Conservation (phyloP, 768 basidiomycete species). For the Tulasnella sp. region DNA sequence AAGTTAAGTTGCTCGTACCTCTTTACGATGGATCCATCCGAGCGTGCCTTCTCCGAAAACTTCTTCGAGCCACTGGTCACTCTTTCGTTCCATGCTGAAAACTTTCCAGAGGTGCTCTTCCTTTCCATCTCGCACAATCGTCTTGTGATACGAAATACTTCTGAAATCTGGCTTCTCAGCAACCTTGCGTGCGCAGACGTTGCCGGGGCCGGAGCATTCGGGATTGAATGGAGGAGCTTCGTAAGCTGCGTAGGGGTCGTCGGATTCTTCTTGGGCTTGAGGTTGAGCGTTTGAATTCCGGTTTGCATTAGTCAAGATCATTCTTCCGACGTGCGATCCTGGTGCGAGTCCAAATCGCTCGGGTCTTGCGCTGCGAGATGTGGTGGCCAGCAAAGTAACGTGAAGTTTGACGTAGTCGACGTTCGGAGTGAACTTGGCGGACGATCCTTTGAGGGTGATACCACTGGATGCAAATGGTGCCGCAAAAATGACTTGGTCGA, state of each 20-base stretch:
- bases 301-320: slow-evolving; percentile 73
- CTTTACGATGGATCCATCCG: slow-evolving; percentile 82
- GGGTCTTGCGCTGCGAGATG: slow-evolving; percentile 60
- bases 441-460: slow-evolving; percentile 51
- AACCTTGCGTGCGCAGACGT: slow-evolving; percentile 46
- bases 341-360: slow-evolving; percentile 67
- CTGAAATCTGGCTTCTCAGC: slow-evolving; percentile 78
- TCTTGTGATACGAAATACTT: slow-evolving; percentile 74
- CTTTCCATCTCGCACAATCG: slow-evolving; percentile 48
- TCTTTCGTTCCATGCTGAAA: slow-evolving; percentile 68
- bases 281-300: slow-evolving; percentile 45
- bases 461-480: slow-evolving; percentile 77
- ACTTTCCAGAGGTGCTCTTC: slow-evolving; percentile 81
- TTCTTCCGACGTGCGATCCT: slow-evolving; percentile 55
- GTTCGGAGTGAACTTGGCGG: slow-evolving; percentile 46
- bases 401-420: slow-evolving; percentile 77
- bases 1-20: slow-evolving; percentile 49
- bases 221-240: slow-evolving; percentile 4
- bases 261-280: not conserved
- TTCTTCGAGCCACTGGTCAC: slow-evolving; percentile 68
- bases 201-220: not conserved
- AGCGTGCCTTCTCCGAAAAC: slow-evolving; percentile 66
- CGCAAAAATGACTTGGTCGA: slow-evolving; percentile 81
- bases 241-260: not conserved
- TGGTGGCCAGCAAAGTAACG: slow-evolving; percentile 87